Evolutionary conservation across 208 protist species (phyloP), one percentile per base, ranked within the genome.

Genomic region (Leishmania lainsoni): DNA sequence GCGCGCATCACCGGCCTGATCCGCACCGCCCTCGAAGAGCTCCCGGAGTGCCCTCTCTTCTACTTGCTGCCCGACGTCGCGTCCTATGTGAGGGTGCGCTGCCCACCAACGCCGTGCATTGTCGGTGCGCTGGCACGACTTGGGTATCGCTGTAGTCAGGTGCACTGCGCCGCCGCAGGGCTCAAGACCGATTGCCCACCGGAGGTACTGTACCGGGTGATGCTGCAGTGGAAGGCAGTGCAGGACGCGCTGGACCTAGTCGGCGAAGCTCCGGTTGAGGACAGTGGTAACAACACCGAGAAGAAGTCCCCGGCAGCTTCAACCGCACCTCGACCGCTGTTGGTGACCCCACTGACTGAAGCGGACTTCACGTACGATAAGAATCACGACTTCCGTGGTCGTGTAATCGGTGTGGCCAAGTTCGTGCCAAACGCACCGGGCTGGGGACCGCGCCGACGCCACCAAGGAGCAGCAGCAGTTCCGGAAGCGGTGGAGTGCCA

Each of bases 121-220:
- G 89, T 97, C 71, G 91, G 85, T 12, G 95, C 95, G 5, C 81
- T 99, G 6, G 83, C 79, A 9, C 90, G 93, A 35, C 83, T 94
- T 29, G 97, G 97, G 22, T 99, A 98, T 81, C 78, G 84, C 32
- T 96, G 93, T 83, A 98, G 94, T 48, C 90, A 97, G 59, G 96
- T 98, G 54, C 98, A 99, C 86, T 98, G 93, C 79, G 84, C 88
- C 52, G 88, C 94, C 0, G 81, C 90, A 5, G 96, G 91, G 5
- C 77, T 99, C 35, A 99, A 99, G 84, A 98, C 97, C 39, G 90
- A 98, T 85, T 97, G 94, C 74, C 98, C 98, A 0, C 88, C 91
- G 3, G 84, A 93, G 52, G 86, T 97, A 26, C 83, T 99, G 5
- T 92, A 96, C 29, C 76, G 91, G 29, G 91, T 98, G 42, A 92